phyloP scores from a whole-genome alignment of 345 rosid genomes.

The Citropsis articulata region DNA sequence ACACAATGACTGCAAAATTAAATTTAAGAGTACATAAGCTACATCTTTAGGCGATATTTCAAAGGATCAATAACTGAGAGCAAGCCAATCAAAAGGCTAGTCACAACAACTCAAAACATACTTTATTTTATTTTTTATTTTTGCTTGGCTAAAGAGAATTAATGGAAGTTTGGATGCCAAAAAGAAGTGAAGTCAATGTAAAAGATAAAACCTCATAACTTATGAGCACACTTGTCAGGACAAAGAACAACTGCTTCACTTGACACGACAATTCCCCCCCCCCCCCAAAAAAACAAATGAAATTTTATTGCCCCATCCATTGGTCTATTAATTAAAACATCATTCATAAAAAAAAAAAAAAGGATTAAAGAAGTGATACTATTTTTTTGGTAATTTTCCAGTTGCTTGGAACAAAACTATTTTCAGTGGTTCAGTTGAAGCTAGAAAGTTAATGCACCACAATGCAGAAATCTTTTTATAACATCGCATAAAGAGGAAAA shows the following conservation, averaged over 20 bases:
- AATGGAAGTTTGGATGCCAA: not conserved
- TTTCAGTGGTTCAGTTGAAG: not conserved
- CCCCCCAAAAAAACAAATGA: too few relatives aligned
- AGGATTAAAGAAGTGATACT: not conserved
- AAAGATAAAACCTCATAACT: not conserved
- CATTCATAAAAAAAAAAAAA: slow-evolving; percentile 5
- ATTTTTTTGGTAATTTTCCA: not conserved
- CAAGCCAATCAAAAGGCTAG: not conserved
- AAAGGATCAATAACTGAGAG: not conserved
- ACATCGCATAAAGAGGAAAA: not conserved
- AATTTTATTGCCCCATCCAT: not conserved
- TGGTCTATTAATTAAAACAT: not conserved
- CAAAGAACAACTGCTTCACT: too few relatives aligned
- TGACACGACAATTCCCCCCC: too few relatives aligned
- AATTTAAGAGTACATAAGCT: not conserved
- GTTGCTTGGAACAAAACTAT: not conserved
- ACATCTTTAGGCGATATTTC: not conserved
- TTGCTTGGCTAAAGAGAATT: not conserved
- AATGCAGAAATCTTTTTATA: not conserved
- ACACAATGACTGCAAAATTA: not conserved
- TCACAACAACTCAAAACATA: not conserved
- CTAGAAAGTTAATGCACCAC: not conserved
- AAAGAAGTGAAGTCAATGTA: not conserved
- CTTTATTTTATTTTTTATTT: not conserved
- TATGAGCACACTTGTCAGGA: not conserved